phyloP scores from a whole-genome alignment of 148 eudicot species.

The Rhododendron ferrugineum region DNA sequence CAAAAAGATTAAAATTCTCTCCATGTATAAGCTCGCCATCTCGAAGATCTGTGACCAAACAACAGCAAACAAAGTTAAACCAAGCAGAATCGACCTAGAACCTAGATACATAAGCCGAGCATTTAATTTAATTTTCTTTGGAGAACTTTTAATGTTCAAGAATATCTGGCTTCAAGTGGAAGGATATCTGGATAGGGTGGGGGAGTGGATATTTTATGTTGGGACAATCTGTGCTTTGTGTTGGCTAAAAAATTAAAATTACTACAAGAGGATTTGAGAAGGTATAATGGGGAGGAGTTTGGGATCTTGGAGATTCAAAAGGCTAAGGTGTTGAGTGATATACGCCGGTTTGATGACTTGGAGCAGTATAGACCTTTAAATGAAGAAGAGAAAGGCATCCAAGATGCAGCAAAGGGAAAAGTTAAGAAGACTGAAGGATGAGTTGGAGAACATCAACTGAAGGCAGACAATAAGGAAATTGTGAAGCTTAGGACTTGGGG shows the following conservation, averaged over 20 bases:
- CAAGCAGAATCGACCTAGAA: not conserved
- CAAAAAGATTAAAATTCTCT: conserved; percentile 88
- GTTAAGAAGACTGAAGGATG: not conserved
- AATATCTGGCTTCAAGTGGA: not conserved
- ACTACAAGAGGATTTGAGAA: not conserved
- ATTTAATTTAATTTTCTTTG: not conserved
- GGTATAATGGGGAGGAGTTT: not conserved
- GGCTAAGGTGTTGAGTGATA: not conserved
- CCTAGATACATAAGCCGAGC: not conserved
- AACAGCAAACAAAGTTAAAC: conserved; percentile 3
- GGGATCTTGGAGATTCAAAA: not conserved
- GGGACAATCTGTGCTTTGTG: not conserved
- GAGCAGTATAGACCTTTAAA: not conserved
- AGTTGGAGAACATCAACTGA: not conserved
- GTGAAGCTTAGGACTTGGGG: not conserved
- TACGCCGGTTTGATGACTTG: not conserved
- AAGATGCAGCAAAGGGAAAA: not conserved
- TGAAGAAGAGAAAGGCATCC: not conserved
- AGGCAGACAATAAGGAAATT: not conserved
- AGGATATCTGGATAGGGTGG: not conserved
- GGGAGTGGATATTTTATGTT: not conserved
- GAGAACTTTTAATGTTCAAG: not conserved
- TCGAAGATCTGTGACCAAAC: conserved; percentile 58
- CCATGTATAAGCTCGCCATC: conserved; percentile 84
- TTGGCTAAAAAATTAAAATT: not conserved